Evolutionary conservation across 305 asterid species (phyloP).

Genomic region (Solanum hybrid): DNA sequence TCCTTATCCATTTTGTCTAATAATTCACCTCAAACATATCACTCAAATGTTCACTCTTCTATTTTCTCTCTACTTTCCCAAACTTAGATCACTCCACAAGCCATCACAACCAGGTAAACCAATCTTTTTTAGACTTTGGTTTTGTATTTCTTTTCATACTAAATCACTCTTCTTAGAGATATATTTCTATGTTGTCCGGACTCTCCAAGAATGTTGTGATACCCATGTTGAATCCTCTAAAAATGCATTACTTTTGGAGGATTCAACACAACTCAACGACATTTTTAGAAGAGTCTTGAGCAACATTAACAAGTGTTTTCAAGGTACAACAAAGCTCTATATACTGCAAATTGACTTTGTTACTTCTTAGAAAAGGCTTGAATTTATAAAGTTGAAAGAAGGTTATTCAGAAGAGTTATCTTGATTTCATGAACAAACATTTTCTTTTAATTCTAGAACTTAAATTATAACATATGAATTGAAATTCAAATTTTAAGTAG

Average conservation of each 20-base stretch:
- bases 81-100: slow-evolving; percentile 12
- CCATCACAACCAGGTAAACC: slow-evolving; percentile 19
- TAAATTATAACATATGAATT: neutral
- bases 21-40: slow-evolving; percentile 25
- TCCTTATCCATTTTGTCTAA: slow-evolving; percentile 51
- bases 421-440: neutral
- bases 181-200: neutral
- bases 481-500: neutral
- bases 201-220: neutral
- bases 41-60: slow-evolving; percentile 18
- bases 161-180: neutral
- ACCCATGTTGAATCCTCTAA: neutral
- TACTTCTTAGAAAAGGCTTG: neutral
- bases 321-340: neutral
- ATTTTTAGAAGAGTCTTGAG: neutral
- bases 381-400: neutral
- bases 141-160: neutral
- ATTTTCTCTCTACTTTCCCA: slow-evolving; percentile 19
- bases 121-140: neutral
- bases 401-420: neutral
- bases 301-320: neutral
- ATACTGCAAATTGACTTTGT: neutral
- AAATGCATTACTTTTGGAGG: neutral
- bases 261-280: neutral
- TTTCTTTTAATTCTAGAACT: neutral